These are phyloP conservation scores for Colletotrichum viniferum DNA, from an alignment of 2,329 filamentous ascomycete genomes.

Conservation along the genomic window DNA sequence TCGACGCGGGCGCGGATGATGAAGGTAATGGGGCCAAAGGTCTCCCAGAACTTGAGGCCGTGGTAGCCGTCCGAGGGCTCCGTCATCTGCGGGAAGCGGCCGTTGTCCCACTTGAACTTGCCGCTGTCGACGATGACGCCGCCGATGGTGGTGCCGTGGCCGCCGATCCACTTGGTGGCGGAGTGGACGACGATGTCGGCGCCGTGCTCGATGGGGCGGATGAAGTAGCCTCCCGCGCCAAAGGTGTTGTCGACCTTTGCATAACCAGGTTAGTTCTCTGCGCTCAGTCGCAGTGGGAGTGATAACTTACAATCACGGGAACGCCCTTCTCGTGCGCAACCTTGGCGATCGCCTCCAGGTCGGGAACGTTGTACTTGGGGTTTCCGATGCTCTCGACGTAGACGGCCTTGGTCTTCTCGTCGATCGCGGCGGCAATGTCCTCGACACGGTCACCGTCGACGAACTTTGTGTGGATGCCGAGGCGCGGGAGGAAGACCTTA, in stretches of 20 bases:
- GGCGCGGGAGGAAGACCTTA: conserved; percentile 86
- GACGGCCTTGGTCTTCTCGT: conserved; percentile 91
- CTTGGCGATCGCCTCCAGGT: conserved; percentile 85
- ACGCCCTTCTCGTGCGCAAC: conserved; percentile 74
- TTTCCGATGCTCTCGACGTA: conserved; percentile 95
- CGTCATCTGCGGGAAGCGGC: conserved; percentile 90
- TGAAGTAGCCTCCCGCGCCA: conserved; percentile 88
- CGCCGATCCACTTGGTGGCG: conserved; percentile 96
- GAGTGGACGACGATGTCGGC: conserved; percentile 95
- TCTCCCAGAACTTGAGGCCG: conserved; percentile 92
- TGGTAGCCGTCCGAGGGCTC: conserved; percentile 91
- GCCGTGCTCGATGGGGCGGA: conserved; percentile 85
- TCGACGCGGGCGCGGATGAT: conserved; percentile 88
- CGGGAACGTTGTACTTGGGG: conserved; percentile 89
- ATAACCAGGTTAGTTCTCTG: not conserved
- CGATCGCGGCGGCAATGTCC: conserved; percentile 82
- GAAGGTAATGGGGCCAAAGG: conserved; percentile 82
- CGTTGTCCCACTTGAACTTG: conserved; percentile 90
- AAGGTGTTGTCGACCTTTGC: conserved; percentile 86
- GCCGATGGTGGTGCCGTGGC: conserved; percentile 90
- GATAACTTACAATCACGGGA: conserved; percentile 60
- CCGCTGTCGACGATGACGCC: conserved; percentile 87
- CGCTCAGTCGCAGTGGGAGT: not conserved
- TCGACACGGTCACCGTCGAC: conserved; percentile 79
- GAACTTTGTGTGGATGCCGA: conserved; percentile 90